Percentiles rank a stretch among this genome's conserved stretches.
Evolutionary conservation across 768 basidiomycete species (phyloP).

Genomic region (Trametes gibbosa): DNA sequence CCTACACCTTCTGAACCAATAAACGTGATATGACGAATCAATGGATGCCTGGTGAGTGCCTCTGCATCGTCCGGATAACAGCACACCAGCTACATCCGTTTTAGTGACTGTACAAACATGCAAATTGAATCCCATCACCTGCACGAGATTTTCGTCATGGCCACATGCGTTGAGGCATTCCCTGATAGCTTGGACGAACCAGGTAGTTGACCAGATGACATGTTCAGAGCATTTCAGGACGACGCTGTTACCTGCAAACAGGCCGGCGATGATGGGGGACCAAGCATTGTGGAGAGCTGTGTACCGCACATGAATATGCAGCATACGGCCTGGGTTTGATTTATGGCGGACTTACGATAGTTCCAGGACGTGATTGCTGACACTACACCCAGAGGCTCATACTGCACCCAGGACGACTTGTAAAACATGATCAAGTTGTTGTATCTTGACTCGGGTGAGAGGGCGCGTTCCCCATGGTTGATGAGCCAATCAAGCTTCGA

Average conservation of each 20-base stretch:
- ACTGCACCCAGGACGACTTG: constrained; percentile 76
- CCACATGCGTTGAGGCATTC: constrained; percentile 77
- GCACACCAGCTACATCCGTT: constrained; percentile 57
- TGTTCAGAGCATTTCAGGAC: constrained; percentile 92
- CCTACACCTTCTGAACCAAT: constrained; percentile 83
- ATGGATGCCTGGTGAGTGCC: constrained; percentile 70
- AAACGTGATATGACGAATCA: constrained; percentile 93
- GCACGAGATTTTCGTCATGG: constrained; percentile 84
- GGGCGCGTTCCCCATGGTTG: constrained; percentile 73
- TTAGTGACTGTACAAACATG: neutral
- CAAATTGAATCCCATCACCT: constrained; percentile 41
- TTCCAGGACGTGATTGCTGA: constrained; percentile 95
- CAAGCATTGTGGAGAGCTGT: constrained; percentile 90
- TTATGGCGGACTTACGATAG: constrained; percentile 59
- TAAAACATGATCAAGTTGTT: constrained; percentile 68
- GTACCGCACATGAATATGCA: neutral
- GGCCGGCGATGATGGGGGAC: constrained; percentile 87
- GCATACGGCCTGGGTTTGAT: neutral
- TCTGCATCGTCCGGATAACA: constrained; percentile 89
- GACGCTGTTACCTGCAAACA: constrained; percentile 88
- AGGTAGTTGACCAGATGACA: constrained; percentile 86
- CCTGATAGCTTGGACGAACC: constrained; percentile 79
- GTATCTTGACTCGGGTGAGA: constrained; percentile 70
- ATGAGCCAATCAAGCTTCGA: constrained; percentile 94
- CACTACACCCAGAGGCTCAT: constrained; percentile 91